Percentiles rank a stretch among this genome's conserved stretches.
Conservation (phyloP, 495 filamentous ascomycete genomes). For the Paragyromitra xinjiangensis region DNA sequence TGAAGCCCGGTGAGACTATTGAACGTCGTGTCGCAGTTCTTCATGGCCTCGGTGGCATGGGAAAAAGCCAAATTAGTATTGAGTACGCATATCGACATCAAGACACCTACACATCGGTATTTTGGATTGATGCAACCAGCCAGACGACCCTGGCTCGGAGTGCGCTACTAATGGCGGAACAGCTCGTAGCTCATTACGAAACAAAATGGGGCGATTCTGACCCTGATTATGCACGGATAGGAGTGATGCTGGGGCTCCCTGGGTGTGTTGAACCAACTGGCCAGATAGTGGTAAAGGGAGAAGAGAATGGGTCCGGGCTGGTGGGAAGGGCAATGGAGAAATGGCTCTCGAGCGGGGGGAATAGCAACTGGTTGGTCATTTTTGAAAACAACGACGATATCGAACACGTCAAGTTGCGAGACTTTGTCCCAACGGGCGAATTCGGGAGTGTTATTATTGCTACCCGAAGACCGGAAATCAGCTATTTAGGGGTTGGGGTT, state of each 20-base stretch:
- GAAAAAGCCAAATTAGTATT: constrained; percentile 42
- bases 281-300: neutral
- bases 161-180: constrained; percentile 19
- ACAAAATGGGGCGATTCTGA: constrained; percentile 28
- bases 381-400: constrained; percentile 49
- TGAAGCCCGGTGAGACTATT: neutral
- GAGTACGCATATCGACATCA: constrained; percentile 46
- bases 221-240: constrained; percentile 33
- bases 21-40: constrained; percentile 28
- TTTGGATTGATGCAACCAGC: constrained; percentile 49
- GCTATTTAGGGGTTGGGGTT: constrained; percentile 8
- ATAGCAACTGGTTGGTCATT: constrained; percentile 39
- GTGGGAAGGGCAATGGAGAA: constrained; percentile 14
- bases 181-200: constrained; percentile 27
- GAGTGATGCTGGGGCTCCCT: constrained; percentile 13
- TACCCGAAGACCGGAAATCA: constrained; percentile 23
- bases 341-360: constrained; percentile 34
- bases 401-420: constrained; percentile 7
- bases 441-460: constrained; percentile 36
- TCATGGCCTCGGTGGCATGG: constrained; percentile 45
- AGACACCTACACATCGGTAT: constrained; percentile 34
- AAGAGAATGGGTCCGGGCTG: neutral
- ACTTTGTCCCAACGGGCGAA: constrained; percentile 19
- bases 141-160: constrained; percentile 25
- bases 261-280: constrained; percentile 31